Evolutionary conservation across 495 filamentous ascomycete genomes (phyloP).

Genomic region (Xanthoparmelia taractica): DNA sequence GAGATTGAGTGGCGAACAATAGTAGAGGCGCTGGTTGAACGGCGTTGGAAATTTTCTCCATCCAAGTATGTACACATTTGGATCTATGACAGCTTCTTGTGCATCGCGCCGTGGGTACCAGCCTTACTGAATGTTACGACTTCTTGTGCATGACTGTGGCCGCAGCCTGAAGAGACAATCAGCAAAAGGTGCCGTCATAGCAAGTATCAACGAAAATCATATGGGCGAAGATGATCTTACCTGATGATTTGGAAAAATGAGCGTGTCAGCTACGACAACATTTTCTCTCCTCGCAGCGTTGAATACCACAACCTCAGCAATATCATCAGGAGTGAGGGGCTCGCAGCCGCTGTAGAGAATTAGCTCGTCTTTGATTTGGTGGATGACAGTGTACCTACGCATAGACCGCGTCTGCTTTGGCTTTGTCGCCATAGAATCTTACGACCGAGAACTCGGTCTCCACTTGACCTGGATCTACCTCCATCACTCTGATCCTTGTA

Average conservation of each 20-base stretch:
- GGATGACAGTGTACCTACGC: conserved; percentile 49
- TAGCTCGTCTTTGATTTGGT: not conserved
- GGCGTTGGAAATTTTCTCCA: not conserved
- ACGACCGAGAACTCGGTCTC: conserved; percentile 98
- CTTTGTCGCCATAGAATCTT: conserved; percentile 84
- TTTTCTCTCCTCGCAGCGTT: conserved; percentile 83
- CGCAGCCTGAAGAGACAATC: conserved; percentile 34
- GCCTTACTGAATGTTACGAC: conserved; percentile 29
- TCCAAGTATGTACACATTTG: not conserved
- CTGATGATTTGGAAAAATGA: conserved; percentile 90
- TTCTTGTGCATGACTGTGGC: conserved; percentile 50
- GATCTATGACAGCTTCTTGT: conserved; percentile 28
- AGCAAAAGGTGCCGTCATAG: conserved; percentile 4
- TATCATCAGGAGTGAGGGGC: conserved; percentile 90
- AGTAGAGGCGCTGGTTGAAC: not conserved
- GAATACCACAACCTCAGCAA: conserved; percentile 92
- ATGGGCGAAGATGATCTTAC: conserved; percentile 37
- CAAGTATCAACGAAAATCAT: not conserved
- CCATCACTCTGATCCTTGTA: conserved; percentile 79
- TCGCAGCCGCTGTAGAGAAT: conserved; percentile 57
- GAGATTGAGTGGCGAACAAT: conserved; percentile 46
- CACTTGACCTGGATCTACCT: conserved; percentile 92
- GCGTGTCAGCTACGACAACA: conserved; percentile 86
- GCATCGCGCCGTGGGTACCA: conserved; percentile 33
- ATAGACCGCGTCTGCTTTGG: conserved; percentile 93